A percentile compares a stretch with the other conserved stretches of the same genome.
phyloP scores from a whole-genome alignment of 2,329 filamentous ascomycete species.

The Leptodontidium sp. region DNA sequence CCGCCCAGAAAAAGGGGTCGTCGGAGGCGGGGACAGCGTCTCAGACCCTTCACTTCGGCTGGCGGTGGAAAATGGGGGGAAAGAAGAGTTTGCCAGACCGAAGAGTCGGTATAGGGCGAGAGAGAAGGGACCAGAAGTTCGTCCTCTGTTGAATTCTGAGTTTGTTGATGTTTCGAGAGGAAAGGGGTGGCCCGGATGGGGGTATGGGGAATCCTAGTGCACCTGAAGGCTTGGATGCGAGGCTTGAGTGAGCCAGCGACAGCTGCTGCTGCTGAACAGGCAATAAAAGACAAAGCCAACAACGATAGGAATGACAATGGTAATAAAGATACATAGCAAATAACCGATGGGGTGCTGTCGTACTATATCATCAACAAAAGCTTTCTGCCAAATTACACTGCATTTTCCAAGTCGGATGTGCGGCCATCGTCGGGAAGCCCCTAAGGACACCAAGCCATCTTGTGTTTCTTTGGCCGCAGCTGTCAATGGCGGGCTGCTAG shows the following conservation, averaged over 20 bases:
- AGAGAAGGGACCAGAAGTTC: slow-evolving; percentile 11
- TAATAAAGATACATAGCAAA: not conserved
- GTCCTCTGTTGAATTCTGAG: slow-evolving; percentile 8
- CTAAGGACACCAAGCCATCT: slow-evolving; percentile 17
- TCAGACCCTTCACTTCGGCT: not conserved
- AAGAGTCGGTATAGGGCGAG: not conserved
- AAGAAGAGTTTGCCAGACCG: slow-evolving; percentile 1
- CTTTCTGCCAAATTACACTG: slow-evolving; percentile 11
- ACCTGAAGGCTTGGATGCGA: not conserved
- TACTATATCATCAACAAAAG: not conserved
- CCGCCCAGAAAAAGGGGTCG: slow-evolving; percentile 8
- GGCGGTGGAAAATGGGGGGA: not conserved
- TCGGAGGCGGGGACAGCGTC: slow-evolving; percentile 1
- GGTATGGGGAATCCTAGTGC: slow-evolving; percentile 9
- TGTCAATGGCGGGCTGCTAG: slow-evolving; percentile 10
- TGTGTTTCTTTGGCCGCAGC: slow-evolving; percentile 22
- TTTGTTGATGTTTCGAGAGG: slow-evolving; percentile 7
- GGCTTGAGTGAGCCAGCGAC: not conserved
- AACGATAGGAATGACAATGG: not conserved
- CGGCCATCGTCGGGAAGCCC: not conserved
- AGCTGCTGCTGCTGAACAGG: not conserved
- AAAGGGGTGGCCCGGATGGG: slow-evolving; percentile 7
- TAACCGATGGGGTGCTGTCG: not conserved
- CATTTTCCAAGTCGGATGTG: slow-evolving; percentile 10
- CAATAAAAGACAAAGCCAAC: not conserved